Evolutionary conservation across 495 filamentous ascomycete species (phyloP), one percentile per base, ranked within the genome.

Genomic region (Cercophora sp.): DNA sequence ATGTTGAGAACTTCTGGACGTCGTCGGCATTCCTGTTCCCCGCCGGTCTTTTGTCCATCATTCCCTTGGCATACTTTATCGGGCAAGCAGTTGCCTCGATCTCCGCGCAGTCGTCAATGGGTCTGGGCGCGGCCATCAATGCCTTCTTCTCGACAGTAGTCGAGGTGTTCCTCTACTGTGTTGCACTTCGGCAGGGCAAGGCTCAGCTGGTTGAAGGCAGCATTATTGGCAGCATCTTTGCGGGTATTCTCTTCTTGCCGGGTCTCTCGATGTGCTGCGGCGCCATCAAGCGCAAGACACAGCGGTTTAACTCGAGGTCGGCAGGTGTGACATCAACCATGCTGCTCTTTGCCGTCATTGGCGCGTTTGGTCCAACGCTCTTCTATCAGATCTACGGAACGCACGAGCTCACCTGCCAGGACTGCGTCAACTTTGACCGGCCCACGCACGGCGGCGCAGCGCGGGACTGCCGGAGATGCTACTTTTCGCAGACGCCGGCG

Each of bases 211-310:
- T 99, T 4, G 93, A 99, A 68, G 93, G 93, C 15, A 96, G 91
- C 69, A 86, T 99, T 60, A 87, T 99, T 52, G 93, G 93, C 25
- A 97, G 92, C 66, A 96, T 99, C 36, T 96, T 99, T 66, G 93
- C 91, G 10, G 93, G 93, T 67, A 87, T 99, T 49, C 77, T 99
- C 43, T 96, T 99, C 66, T 79, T 99, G 43, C 93, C 93, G 1
- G 93, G 93, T n/a, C 55, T 99, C 15, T 96, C 90, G 51, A 99
- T 99, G 93, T 97, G 94, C 70, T 99, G 96, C 61, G 93, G 93
- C 15, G 93, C 94, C 23, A 85, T 99, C 66, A 95, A 96, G 70
- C 84, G 94, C 56, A 99, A 99, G 70, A 99, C 93, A 0, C 93
- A 99, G 62, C 86, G 93, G 51, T 99, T 99, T 77, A 99, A 99